Evolutionary conservation across 345 rosid genomes (phyloP).

Genomic region (Mercurialis annua): DNA sequence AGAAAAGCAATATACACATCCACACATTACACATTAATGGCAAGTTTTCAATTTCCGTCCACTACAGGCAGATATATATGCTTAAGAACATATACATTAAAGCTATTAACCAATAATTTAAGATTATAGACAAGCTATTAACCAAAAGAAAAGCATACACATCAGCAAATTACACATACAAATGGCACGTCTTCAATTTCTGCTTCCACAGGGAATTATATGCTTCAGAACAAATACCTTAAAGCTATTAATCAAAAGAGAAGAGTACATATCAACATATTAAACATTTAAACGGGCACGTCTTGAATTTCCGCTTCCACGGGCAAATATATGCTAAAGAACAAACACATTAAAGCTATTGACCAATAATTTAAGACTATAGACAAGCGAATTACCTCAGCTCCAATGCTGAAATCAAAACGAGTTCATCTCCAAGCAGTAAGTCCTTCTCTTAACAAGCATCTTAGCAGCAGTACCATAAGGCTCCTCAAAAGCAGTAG

Average conservation of each 20-base stretch:
- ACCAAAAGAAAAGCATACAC: too few species aligned
- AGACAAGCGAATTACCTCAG: slow-evolving; percentile 28
- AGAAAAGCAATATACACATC: too few species aligned
- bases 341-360: background rate
- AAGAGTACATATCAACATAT: too few species aligned
- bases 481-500: slow-evolving; percentile 81
- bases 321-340: background rate
- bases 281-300: background rate
- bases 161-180: background rate
- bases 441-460: slow-evolving; percentile 85
- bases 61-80: too few species aligned
- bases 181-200: background rate
- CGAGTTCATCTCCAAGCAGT: slow-evolving; percentile 98
- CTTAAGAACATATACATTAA: too few species aligned
- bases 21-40: background rate
- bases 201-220: background rate
- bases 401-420: slow-evolving; percentile 39
- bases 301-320: background rate
- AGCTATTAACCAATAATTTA: too few species aligned
- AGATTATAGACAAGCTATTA: too few species aligned
- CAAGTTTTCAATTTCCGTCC: too few species aligned
- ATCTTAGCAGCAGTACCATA: slow-evolving; percentile 83
- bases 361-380: background rate
- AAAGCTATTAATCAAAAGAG: too few species aligned
- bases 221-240: background rate